These are phyloP conservation scores for Atkinsonella hypoxylon DNA, from an alignment of 2,329 filamentous ascomycete genomes.

Conservation along the genomic window DNA sequence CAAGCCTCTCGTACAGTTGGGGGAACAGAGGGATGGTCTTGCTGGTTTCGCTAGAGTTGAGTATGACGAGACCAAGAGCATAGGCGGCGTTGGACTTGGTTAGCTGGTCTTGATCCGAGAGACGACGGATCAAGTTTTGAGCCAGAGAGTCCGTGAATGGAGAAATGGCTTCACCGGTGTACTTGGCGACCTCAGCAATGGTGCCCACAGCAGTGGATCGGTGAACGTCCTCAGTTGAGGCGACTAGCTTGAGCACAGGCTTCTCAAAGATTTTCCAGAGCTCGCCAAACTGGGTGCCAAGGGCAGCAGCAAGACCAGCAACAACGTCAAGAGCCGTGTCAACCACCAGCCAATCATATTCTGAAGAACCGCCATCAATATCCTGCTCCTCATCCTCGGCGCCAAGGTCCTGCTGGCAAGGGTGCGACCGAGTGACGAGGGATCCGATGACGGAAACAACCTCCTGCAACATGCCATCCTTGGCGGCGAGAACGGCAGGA, in stretches of 20 bases:
- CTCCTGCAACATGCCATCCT: constrained; percentile 57
- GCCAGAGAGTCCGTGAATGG: constrained; percentile 68
- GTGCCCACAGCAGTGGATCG: constrained; percentile 83
- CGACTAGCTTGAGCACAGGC: constrained; percentile 76
- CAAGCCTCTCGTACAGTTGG: constrained; percentile 71
- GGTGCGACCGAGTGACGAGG: constrained; percentile 81
- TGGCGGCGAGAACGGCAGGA: constrained; percentile 67
- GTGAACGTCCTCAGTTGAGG: constrained; percentile 75
- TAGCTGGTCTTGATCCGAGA: constrained; percentile 81
- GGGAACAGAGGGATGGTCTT: constrained; percentile 66
- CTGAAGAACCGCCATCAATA: constrained; percentile 67
- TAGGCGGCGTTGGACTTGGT: constrained; percentile 94
- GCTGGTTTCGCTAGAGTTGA: constrained; percentile 60
- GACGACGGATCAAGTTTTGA: constrained; percentile 71
- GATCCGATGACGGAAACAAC: constrained; percentile 63
- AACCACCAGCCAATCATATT: constrained; percentile 95
- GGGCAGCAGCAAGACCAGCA: constrained; percentile 68
- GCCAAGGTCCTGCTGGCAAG: constrained; percentile 83
- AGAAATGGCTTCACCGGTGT: constrained; percentile 72
- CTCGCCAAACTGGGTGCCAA: constrained; percentile 71
- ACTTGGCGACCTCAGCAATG: constrained; percentile 79
- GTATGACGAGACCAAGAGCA: constrained; percentile 72
- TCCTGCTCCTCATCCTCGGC: constrained; percentile 66
- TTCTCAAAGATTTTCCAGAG: constrained; percentile 96
- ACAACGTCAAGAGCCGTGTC: constrained; percentile 90